phyloP scores from a whole-genome alignment of 345 rosid species.

The Populus davidiana region DNA sequence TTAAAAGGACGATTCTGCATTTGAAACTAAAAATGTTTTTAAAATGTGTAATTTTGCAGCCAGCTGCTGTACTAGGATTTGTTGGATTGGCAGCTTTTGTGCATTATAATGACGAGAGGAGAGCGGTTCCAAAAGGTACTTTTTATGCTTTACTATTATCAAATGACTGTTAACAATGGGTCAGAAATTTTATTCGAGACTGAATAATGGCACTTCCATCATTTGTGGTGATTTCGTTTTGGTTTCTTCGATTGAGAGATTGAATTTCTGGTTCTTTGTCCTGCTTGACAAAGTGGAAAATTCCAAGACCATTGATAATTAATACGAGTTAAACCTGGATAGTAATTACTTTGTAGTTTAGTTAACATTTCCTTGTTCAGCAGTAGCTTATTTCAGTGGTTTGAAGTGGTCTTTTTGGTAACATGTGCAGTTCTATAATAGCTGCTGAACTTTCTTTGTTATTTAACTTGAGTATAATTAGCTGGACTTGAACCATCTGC shows the following conservation, averaged over 20 bases:
- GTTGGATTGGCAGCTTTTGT: conserved; percentile 51
- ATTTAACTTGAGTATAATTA: neutral
- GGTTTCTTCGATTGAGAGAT: neutral
- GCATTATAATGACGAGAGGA: conserved; percentile 79
- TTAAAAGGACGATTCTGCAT: neutral
- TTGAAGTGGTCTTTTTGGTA: neutral
- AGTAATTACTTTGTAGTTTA: neutral
- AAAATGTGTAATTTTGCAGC: conserved; percentile 44
- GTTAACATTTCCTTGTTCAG: neutral
- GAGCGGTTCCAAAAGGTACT: conserved; percentile 63
- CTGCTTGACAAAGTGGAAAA: neutral
- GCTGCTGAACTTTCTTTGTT: neutral
- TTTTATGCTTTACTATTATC: neutral
- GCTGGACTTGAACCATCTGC: neutral
- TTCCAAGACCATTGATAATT: neutral
- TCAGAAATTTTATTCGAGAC: neutral
- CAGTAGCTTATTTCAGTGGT: neutral
- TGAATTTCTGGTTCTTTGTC: conserved; percentile 2
- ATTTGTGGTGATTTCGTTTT: neutral
- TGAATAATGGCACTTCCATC: neutral
- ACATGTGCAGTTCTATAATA: neutral
- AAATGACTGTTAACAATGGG: neutral
- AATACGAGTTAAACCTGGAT: neutral
- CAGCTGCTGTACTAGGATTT: conserved; percentile 55
- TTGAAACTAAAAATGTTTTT: neutral